Evolutionary conservation across 2,329 filamentous ascomycete species (phyloP).

Genomic region (Chrysoporthe deuterocubensis): DNA sequence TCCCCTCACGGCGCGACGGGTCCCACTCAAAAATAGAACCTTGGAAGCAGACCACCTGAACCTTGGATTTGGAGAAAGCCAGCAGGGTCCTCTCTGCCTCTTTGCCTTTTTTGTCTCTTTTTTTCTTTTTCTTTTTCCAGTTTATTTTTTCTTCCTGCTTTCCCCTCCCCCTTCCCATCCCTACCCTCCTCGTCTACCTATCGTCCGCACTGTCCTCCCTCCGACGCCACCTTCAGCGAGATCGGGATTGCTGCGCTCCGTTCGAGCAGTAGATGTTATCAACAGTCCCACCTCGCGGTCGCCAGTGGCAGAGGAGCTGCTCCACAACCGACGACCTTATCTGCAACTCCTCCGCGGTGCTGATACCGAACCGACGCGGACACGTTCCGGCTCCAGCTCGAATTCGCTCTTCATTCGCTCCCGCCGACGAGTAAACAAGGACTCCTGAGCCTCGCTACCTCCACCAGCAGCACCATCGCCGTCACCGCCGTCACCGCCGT

Average conservation of each 20-base stretch:
- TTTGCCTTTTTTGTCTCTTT: neutral
- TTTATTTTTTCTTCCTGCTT: neutral
- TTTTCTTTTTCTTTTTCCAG: neutral
- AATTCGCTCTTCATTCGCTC: neutral
- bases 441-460: no score
- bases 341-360: neutral
- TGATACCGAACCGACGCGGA: neutral
- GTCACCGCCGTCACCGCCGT: no score
- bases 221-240: neutral
- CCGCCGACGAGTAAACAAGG: neutral
- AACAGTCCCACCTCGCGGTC: no score
- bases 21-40: constrained; percentile 4
- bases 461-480: no score
- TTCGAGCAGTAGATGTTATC: no score
- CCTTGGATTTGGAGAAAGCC: neutral
- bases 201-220: neutral
- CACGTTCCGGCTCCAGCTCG: neutral
- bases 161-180: neutral
- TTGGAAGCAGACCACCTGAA: neutral
- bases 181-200: neutral
- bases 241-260: neutral
- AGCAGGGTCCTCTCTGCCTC: neutral
- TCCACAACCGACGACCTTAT: neutral
- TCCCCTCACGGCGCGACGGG: neutral
- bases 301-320: neutral